Base-by-base conservation (phyloP, 768 basidiomycete species). In the Strobilomyces echinocephalus region DNA sequence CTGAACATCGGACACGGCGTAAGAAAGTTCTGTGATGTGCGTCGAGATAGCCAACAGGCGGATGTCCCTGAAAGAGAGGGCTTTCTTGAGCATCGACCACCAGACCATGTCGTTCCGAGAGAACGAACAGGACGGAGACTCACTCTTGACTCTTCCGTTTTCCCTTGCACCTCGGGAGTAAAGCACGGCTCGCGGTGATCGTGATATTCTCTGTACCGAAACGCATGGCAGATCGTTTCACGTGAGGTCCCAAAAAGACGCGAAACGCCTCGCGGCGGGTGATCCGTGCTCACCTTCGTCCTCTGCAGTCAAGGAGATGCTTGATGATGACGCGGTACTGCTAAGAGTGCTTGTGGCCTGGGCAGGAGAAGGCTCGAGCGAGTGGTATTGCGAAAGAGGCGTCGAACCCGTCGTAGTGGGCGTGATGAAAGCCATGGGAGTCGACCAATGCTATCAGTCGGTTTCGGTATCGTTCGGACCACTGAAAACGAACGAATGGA, bases 1-100 rank as follows among this genome's bases (percentile, higher is more conserved):
- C 71, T 93, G 89, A 31, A 93, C 89, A 69, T 93, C 91, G 16
- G 89, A 91, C 55, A 93, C 85, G 59, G 82, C 81, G 65, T 90
- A 93, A 5, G 87, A 88, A 41, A 92, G 78, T 66, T 93, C 91
- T 12, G 91, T 92, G 63, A 93, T 89, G 65, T 87, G 88, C 0
- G 89, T 88, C 31, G 88, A 90, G 62, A 90, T 74, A 36, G 89
- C 88, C 38, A 92, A 73, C 43, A 90, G 66, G 50, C 81, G 86
- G 41, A 93, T 75, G 66, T 91, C 87, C 51, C 88, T 91, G 71
- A 47, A 50, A 43, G 53, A 66, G 49, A 67, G 47, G 8, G 52
- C 64, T 44, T 52, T 68, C 60, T 60, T 68, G 7, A 64, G 54
- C 61, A 55, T 42, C 48, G 55, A 59, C 66, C 64, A 69, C 59